Evolutionary conservation across 805 yeast species (phyloP).

Genomic region (Candida krabiensis): DNA sequence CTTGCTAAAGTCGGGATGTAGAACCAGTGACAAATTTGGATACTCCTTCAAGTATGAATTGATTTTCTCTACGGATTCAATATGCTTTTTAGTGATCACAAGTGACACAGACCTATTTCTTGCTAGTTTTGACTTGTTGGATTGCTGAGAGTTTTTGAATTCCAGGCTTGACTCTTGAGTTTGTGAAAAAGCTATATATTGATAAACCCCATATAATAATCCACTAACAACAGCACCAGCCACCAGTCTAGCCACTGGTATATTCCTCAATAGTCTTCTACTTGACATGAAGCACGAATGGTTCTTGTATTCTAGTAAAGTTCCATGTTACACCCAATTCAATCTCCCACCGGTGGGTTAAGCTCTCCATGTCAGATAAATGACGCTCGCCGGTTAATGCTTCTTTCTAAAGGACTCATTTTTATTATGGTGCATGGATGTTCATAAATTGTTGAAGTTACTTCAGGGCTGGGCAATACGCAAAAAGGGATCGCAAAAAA

Average conservation of each 20-base stretch:
- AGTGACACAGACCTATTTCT: conserved; percentile 15
- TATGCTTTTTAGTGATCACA: conserved; percentile 16
- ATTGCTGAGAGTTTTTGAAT: conserved; percentile 1
- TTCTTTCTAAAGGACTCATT: no score
- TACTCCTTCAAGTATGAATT: conserved; percentile 14
- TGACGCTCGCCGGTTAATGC: no score
- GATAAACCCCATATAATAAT: conserved; percentile 1
- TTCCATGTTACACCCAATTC: no score
- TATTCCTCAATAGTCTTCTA: no score
- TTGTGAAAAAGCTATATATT: conserved; percentile 5
- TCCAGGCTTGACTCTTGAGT: background rate
- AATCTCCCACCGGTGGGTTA: no score
- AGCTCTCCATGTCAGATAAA: no score
- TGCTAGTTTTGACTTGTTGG: conserved; percentile 4
- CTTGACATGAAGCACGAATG: no score
- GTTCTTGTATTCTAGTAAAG: no score
- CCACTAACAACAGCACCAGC: background rate
- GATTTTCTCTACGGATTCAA: conserved; percentile 9
- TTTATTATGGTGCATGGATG: no score
- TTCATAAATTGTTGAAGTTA: no score
- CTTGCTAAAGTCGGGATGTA: conserved; percentile 27
- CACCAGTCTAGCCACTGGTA: background rate
- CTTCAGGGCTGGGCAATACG: no score
- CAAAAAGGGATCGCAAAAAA: no score
- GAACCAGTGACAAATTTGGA: conserved; percentile 25